Percentiles rank a stretch among this genome's conserved stretches.
These are phyloP conservation scores for Aspergillus costaricaensis DNA, from an alignment of 2,329 filamentous ascomycete genomes.

Conservation along the genomic window DNA sequence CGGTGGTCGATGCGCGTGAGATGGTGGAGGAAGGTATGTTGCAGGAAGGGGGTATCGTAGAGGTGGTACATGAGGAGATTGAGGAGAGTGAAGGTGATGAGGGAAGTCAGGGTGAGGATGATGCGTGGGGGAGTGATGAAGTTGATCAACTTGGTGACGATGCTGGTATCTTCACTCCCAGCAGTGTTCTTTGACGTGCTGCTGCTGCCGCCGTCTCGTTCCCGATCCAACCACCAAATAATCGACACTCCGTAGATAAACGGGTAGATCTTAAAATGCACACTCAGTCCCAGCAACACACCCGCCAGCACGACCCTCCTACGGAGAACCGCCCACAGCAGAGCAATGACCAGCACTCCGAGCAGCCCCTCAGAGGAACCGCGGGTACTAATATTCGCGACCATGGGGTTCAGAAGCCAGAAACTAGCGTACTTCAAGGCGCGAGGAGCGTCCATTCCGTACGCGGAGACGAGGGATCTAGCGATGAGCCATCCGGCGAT, in stretches of 20 bases:
- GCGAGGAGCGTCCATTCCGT: slow-evolving; percentile 51
- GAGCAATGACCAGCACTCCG: slow-evolving; percentile 76
- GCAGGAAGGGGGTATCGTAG: slow-evolving; percentile 78
- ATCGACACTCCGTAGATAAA: slow-evolving; percentile 81
- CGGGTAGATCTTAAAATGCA: slow-evolving; percentile 99
- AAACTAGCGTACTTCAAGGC: slow-evolving; percentile 79
- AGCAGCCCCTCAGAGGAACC: slow-evolving; percentile 91
- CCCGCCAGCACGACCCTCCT: slow-evolving; percentile 68
- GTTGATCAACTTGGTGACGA: slow-evolving; percentile 16
- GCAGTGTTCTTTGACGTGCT: background rate
- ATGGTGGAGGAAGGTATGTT: slow-evolving; percentile 92
- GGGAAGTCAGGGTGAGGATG: slow-evolving; percentile 57
- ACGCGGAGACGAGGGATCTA: slow-evolving; percentile 51
- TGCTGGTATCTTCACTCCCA: background rate
- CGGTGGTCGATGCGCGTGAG: slow-evolving; percentile 90
- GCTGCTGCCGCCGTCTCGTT: slow-evolving; percentile 19
- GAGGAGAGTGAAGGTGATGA: slow-evolving; percentile 70
- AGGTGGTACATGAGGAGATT: slow-evolving; percentile 77
- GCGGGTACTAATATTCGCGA: slow-evolving; percentile 91
- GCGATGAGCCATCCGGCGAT: slow-evolving; percentile 79
- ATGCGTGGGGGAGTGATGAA: slow-evolving; percentile 45
- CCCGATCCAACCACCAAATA: slow-evolving; percentile 45
- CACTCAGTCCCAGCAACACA: slow-evolving; percentile 73
- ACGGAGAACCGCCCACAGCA: slow-evolving; percentile 79
- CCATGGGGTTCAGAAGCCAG: slow-evolving; percentile 97